Evolutionary conservation across 805 yeast genomes (phyloP).

Genomic region (Brettanomyces naardenensis): DNA sequence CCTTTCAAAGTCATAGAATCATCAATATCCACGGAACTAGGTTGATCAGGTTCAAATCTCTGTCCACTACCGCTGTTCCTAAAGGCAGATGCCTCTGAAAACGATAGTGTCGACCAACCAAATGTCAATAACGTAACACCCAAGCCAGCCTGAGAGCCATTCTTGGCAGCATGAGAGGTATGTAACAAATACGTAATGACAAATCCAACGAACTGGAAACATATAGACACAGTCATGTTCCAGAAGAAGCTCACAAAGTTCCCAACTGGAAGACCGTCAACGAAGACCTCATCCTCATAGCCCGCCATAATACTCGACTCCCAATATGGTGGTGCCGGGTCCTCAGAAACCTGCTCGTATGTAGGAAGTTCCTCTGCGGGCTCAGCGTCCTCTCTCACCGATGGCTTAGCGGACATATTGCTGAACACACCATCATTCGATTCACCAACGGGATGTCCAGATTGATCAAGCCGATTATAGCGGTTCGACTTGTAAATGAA

Average conservation of each 20-base stretch:
- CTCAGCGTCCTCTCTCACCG: conserved; percentile 31
- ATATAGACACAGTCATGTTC: conserved; percentile 83
- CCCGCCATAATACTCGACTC: conserved; percentile 81
- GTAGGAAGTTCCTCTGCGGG: conserved; percentile 66
- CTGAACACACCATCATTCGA: conserved; percentile 85
- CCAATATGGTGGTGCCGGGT: conserved; percentile 95
- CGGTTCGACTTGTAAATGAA: conserved; percentile 18
- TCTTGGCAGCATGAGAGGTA: conserved; percentile 95
- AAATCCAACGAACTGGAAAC: conserved; percentile 92
- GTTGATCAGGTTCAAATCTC: conserved; percentile 48
- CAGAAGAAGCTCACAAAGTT: conserved; percentile 80
- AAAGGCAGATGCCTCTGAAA: conserved; percentile 16
- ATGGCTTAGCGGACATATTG: conserved; percentile 83
- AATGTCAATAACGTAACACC: conserved; percentile 76
- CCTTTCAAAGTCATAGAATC: conserved; percentile 17
- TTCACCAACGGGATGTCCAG: conserved; percentile 23
- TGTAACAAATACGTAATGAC: conserved; percentile 83
- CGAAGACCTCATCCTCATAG: conserved; percentile 81
- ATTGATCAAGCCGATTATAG: conserved; percentile 13
- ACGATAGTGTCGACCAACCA: conserved; percentile 52
- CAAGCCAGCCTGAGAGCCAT: conserved; percentile 88
- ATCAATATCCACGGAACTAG: conserved; percentile 45
- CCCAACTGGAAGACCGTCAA: conserved; percentile 95
- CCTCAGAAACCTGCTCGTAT: conserved; percentile 92
- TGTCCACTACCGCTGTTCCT: conserved; percentile 12